A percentile compares a stretch with the other conserved stretches of the same genome.
phyloP scores from a whole-genome alignment of 2,329 filamentous ascomycete species.

The Penicillium palitans region DNA sequence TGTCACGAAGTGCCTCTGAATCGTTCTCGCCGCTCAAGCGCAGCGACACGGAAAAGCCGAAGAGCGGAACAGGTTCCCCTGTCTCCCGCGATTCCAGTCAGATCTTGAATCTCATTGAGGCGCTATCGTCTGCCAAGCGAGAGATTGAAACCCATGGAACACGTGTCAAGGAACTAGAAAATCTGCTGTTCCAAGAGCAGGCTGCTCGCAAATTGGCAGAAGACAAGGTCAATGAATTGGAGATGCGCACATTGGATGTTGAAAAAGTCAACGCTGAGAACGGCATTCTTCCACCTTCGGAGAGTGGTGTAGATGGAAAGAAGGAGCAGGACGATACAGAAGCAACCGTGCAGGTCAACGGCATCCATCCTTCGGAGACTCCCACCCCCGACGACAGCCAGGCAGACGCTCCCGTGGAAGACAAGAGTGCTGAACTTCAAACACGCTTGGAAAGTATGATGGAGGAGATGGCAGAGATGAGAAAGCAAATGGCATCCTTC shows the following conservation, averaged over 20 bases:
- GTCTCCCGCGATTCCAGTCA: conserved; percentile 64
- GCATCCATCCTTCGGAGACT: conserved; percentile 10
- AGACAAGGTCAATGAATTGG: conserved; percentile 71
- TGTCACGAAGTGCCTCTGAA: conserved; percentile 46
- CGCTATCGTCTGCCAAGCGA: conserved; percentile 76
- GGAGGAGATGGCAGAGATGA: conserved; percentile 76
- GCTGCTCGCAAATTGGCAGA: conserved; percentile 81
- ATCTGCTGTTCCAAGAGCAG: conserved; percentile 74
- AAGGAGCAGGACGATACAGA: conserved; percentile 4
- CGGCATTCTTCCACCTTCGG: conserved; percentile 48
- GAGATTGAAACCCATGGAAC: conserved; percentile 82
- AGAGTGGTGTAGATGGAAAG: conserved; percentile 15
- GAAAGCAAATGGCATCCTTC: conserved; percentile 75
- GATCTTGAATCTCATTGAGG: conserved; percentile 80
- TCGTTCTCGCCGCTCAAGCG: conserved; percentile 65
- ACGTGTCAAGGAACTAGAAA: conserved; percentile 78
- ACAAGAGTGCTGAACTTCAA: conserved; percentile 57
- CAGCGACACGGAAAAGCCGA: conserved; percentile 72
- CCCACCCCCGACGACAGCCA: conserved; percentile 14
- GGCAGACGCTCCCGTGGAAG: conserved; percentile 38
- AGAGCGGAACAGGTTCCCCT: conserved; percentile 50
- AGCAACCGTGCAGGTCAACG: conserved; percentile 13
- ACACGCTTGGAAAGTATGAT: conserved; percentile 74
- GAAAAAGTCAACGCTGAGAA: conserved; percentile 48
- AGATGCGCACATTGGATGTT: conserved; percentile 55